Conservation (phyloP, 192 early-diverging fungal species). For the Mortierella antarctica region DNA sequence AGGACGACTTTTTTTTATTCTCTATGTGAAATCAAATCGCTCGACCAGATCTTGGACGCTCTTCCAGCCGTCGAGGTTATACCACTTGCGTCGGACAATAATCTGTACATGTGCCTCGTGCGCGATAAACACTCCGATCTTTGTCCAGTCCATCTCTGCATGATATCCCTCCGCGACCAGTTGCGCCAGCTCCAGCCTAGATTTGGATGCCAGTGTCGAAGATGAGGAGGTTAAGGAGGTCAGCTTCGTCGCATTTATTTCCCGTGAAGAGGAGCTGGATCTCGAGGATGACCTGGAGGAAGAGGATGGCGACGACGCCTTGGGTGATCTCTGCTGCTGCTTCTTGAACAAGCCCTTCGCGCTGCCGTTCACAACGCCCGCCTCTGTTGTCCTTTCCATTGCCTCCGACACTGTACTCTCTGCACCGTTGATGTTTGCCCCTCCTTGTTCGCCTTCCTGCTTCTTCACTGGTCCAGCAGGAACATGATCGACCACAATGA, state of each 20-base stretch:
- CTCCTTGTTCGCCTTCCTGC: background rate
- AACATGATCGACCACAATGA: constrained; percentile 44
- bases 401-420: background rate
- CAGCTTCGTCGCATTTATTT: background rate
- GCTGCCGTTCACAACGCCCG: background rate
- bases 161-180: constrained; percentile 52
- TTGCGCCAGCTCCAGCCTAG: constrained; percentile 25
- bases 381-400: background rate
- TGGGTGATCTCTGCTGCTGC: background rate
- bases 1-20: background rate
- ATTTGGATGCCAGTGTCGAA: background rate
- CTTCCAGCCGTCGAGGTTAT: constrained; percentile 55
- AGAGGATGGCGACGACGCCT: background rate
- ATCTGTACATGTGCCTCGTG: constrained; percentile 58
- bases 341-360: background rate
- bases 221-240: constrained; percentile 12
- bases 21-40: constrained; percentile 51
- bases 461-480: background rate
- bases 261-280: too few species aligned
- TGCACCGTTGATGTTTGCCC: background rate
- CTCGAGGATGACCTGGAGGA: background rate
- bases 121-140: constrained; percentile 56
- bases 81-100: constrained; percentile 58
- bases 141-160: constrained; percentile 57
- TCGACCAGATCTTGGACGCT: constrained; percentile 52